These are phyloP conservation scores for Fraxinus latifolia DNA, from an alignment of 305 asterid genomes.

Conservation along the genomic window DNA sequence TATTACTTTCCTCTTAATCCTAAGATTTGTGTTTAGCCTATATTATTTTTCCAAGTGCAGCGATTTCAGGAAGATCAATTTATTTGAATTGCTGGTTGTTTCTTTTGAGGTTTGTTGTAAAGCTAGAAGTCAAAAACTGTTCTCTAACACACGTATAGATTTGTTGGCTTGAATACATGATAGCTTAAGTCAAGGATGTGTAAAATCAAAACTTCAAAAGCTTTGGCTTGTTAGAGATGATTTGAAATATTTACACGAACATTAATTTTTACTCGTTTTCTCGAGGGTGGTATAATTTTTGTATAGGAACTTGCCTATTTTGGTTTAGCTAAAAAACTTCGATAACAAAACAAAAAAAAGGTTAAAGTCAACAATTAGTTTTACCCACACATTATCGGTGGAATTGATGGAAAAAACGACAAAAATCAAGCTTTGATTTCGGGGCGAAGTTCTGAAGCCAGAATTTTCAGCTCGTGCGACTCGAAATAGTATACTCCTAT, in stretches of 20 bases:
- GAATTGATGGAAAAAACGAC: too few species aligned
- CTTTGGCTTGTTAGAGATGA: not conserved
- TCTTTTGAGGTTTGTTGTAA: not conserved
- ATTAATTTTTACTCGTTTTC: not conserved
- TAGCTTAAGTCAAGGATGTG: not conserved
- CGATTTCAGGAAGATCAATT: conserved; percentile 5
- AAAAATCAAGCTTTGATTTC: too few species aligned
- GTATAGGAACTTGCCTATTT: not conserved
- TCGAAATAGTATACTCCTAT: too few species aligned
- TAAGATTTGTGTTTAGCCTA: not conserved
- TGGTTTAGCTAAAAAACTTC: not conserved
- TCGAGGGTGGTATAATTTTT: not conserved
- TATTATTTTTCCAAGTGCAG: not conserved
- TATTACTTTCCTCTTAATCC: not conserved
- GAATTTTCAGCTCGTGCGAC: not conserved
- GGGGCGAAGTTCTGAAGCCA: not conserved
- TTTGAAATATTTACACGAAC: not conserved
- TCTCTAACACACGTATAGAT: not conserved
- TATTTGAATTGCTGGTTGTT: not conserved
- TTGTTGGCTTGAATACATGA: not conserved
- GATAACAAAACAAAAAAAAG: too few species aligned
- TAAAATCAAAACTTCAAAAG: not conserved
- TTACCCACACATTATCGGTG: too few species aligned
- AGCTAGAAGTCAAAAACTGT: not conserved
- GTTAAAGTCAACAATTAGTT: too few species aligned